Evolutionary conservation across 345 rosid species (phyloP).

Genomic region (Combretum micranthum): DNA sequence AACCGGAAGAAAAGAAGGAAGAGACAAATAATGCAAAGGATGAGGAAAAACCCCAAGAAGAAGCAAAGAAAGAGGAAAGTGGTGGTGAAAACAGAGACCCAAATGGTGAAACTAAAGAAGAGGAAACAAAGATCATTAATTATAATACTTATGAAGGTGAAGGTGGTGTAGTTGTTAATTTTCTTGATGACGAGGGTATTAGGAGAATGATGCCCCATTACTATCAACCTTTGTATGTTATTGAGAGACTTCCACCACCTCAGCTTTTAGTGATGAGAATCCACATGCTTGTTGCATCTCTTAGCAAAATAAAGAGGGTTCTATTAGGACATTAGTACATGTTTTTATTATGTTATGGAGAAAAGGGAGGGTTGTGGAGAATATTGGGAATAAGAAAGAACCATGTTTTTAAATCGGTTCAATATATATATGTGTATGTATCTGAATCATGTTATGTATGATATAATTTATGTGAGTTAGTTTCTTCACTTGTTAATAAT

Average conservation of each 20-base stretch:
- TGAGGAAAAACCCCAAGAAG: conserved; percentile 17
- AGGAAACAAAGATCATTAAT: conserved; percentile 10
- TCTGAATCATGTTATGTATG: neutral
- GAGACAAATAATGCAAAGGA: conserved; percentile 26
- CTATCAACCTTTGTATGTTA: conserved; percentile 57
- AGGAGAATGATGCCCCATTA: conserved; percentile 50
- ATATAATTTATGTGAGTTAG: neutral
- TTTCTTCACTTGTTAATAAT: too few relatives aligned
- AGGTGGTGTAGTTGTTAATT: neutral
- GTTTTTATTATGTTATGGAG: neutral
- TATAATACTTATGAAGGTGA: conserved; percentile 2
- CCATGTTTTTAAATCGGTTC: neutral
- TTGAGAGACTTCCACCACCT: conserved; percentile 70
- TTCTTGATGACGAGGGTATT: conserved; percentile 42
- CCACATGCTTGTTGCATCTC: conserved; percentile 90
- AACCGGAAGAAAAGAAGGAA: conserved; percentile 20
- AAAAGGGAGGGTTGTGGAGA: neutral
- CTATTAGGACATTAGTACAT: neutral
- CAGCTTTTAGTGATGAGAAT: conserved; percentile 97
- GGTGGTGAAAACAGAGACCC: conserved; percentile 11
- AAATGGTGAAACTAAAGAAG: conserved; percentile 15
- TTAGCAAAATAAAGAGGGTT: conserved; percentile 15
- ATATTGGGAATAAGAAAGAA: neutral
- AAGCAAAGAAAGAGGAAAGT: conserved; percentile 6
- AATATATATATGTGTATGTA: neutral